Evolutionary conservation across 1,284 basidiomycete genomes (phyloP).

Genomic region (Rhizoctonia solani): DNA sequence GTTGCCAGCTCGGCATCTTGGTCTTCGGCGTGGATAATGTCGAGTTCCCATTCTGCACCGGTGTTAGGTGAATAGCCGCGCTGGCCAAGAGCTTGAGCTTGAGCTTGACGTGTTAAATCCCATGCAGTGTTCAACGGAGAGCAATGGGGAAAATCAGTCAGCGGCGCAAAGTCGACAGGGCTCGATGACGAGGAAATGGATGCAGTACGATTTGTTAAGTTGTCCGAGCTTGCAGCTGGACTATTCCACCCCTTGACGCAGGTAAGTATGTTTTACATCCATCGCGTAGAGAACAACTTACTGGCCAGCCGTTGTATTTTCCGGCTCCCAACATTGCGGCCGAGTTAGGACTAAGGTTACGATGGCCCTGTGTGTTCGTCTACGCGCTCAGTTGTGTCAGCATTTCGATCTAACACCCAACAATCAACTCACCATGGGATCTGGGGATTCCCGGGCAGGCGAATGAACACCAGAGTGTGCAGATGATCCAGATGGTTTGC

Average conservation of each 20-base stretch:
- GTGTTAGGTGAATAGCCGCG: constrained; percentile 45
- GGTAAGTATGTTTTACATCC: background rate
- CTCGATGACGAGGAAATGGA: constrained; percentile 65
- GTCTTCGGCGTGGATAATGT: constrained; percentile 42
- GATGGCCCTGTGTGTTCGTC: constrained; percentile 10
- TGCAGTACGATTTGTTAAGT: constrained; percentile 57
- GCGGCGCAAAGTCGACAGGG: constrained; percentile 53
- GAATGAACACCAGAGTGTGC: constrained; percentile 64
- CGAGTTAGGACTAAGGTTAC: constrained; percentile 28
- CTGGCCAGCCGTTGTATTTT: constrained; percentile 66
- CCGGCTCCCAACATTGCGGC: constrained; percentile 23
- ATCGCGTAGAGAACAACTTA: no score
- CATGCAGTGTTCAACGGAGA: constrained; percentile 19
- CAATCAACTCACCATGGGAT: constrained; percentile 8
- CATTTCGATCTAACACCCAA: background rate
- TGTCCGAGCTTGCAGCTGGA: constrained; percentile 47
- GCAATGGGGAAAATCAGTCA: constrained; percentile 28
- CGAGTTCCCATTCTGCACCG: constrained; percentile 59
- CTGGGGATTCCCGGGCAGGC: constrained; percentile 47
- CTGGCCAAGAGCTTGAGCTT: background rate
- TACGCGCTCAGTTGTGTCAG: background rate
- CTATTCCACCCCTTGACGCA: constrained; percentile 62
- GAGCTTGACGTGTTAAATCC: constrained; percentile 10
- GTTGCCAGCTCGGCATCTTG: constrained; percentile 51
- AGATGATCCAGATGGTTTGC: constrained; percentile 69